Base-by-base conservation (phyloP, 371 early-diverging fungal genomes). In the Zychaea mexicana region DNA sequence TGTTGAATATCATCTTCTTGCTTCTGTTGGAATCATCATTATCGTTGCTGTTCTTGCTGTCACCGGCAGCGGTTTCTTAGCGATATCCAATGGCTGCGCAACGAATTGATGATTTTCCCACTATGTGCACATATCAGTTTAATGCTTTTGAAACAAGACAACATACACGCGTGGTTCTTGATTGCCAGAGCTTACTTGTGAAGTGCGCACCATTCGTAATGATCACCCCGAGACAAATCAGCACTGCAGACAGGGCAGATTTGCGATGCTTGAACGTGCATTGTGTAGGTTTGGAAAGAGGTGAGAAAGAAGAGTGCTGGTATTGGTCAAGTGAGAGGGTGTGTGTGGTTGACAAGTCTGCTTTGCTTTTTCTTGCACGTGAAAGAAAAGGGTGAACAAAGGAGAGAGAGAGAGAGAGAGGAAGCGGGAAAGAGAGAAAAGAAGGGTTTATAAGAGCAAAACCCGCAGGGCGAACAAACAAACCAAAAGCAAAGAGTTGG, bases 131-230 rank as follows among this genome's bases (percentile, higher is more conserved):
- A 13, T 49, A 22, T 22, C n/a, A n/a, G n/a, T 19, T 22, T 4
- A 42, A 49, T 1, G 5, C 21, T 5, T 19, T 49, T 24, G n/a
- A 3, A 17, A 49, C 12, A 22, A 49, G 7, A 49, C 4, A 2
- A 1, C 19, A 22, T 22, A 24, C 21, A 19, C 49, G 49, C n/a
- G 49, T 49, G 24, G n/a, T n/a, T n/a, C n/a, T n/a, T n/a, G n/a
- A n/a, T n/a, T n/a, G 24, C 19, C 21, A 49, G 26, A 49, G 9
- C 24, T 62, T 70, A 66, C 70, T 70, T 66, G 62, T 70, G 70
- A 45, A 70, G 57, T n/a, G 59, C 70, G 52, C 70, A 70, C 70
- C 67, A 70, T 33, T 53, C 60, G 46, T 70, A 60, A 60, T 70
- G 64, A 31, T 63, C 63, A 17, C 26, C 47, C 52, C 42, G 26